Base-by-base conservation (phyloP, 768 basidiomycete genomes). In the Hypholoma sublateritium region DNA sequence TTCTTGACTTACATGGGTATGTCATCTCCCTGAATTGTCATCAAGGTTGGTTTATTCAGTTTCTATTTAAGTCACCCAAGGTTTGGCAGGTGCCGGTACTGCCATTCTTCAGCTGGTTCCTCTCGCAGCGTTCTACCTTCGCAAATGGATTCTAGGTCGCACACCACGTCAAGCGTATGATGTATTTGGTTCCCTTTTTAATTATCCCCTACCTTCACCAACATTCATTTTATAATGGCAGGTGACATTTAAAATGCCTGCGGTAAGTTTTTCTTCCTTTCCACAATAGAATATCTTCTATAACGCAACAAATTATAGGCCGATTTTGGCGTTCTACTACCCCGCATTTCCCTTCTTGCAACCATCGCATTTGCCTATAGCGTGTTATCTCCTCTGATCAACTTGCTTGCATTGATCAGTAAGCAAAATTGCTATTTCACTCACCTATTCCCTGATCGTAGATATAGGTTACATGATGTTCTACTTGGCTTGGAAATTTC, bases 331-430 rank as follows among this genome's bases (percentile, higher is more conserved):
- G 66, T 74, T 4, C 66, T 80, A 19, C 60, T 85, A 16, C 83
- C 83, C 13, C 71, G 78, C 14, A 65, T 84, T 41, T 83, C 81
- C 3, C 71, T 84, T 7, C 70, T 85, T 22, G 81, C 81, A 2
- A 79, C 80, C 0, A 81, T 82, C 37, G 75, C 70, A 3, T 76
- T 84, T 55, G 78, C 80, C 0, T 89, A 89, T 69, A 82, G 80
- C 57, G 77, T 87, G 25, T 76, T 88, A 50, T 81, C 83, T 2
- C 87, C 87, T 4, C 69, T 90, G 44, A 85, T 89, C 67, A 87
- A 85, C 65, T 75, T 85, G 1, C 75, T 91, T 28, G 85, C 85
- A 1, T 66, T 81, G 6, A 68, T 84, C n/a, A 80, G 85, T 79
- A 21, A 58, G 74, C 61, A 1, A n/a, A 25, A 17, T 34, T 47